These are phyloP conservation scores for Dendrobium huoshanense DNA, from an alignment of 106 monocot species.

Conservation along the genomic window DNA sequence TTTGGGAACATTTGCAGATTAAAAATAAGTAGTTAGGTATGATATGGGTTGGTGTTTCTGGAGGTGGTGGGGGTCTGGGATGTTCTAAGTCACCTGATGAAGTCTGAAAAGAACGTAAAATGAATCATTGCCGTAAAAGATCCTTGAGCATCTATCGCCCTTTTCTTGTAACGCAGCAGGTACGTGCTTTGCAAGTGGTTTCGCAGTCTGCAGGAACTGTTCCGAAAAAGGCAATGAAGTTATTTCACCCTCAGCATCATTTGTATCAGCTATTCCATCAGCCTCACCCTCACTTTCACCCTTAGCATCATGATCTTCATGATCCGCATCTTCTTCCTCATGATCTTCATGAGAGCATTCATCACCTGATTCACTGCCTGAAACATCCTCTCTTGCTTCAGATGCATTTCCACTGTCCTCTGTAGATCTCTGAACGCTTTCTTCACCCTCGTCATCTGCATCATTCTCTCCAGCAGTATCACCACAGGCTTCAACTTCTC, in stretches of 20 bases:
- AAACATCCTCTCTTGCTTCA: conserved; percentile 79
- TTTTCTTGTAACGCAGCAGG: conserved; percentile 42
- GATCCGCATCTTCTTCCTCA: conserved; percentile 65
- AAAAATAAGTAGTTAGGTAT: neutral
- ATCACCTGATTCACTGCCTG: conserved; percentile 88
- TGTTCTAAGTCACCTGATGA: conserved; percentile 50
- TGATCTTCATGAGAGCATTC: conserved; percentile 79
- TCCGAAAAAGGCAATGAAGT: conserved; percentile 60
- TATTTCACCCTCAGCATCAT: conserved; percentile 61
- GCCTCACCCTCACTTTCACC: conserved; percentile 93
- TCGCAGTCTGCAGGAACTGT: conserved; percentile 43
- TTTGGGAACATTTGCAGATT: neutral
- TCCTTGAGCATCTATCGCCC: conserved; percentile 46
- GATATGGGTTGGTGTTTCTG: too few species aligned
- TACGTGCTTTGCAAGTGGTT: conserved; percentile 80
- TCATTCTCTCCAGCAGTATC: conserved; percentile 68
- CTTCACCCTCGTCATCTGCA: conserved; percentile 90
- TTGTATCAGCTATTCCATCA: conserved; percentile 64
- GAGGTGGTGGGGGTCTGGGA: too few species aligned
- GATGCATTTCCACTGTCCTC: conserved; percentile 97
- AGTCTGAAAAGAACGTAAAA: conserved; percentile 93
- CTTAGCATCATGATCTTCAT: conserved; percentile 67
- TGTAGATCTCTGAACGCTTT: conserved; percentile 73
- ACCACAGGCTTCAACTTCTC: conserved; percentile 20
- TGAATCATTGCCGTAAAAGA: conserved; percentile 96